Percentiles rank a stretch among this genome's conserved stretches.
Conservation (phyloP, 331 rosid genomes). For the Quercus lobata region DNA sequence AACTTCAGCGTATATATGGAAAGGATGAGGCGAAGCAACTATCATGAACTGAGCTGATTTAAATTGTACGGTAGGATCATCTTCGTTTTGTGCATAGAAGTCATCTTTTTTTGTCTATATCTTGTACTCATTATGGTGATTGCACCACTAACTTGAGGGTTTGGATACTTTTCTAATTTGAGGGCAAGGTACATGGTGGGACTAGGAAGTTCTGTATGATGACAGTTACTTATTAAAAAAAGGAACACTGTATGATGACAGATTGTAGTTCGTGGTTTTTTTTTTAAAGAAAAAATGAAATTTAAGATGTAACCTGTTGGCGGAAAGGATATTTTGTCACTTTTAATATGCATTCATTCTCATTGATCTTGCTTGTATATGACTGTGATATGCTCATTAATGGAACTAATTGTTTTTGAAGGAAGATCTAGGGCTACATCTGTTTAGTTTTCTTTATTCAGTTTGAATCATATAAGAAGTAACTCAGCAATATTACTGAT, state of each 20-base stretch:
- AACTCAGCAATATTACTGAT: neutral
- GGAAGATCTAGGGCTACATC: neutral
- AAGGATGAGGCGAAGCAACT: conserved; percentile 43
- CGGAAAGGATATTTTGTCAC: neutral
- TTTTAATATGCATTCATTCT: neutral
- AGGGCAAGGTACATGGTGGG: conserved; percentile 16
- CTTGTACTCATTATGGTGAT: conserved; percentile 25
- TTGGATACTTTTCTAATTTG: conserved; percentile 23
- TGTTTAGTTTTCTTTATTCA: neutral
- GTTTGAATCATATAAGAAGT: neutral
- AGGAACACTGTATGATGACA: conserved; percentile 5
- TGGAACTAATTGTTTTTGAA: neutral
- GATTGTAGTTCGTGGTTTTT: conserved; percentile 17
- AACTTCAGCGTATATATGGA: conserved; percentile 66
- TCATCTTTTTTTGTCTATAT: conserved; percentile 19
- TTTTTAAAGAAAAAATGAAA: conserved; percentile 17
- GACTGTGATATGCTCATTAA: neutral
- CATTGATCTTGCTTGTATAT: neutral
- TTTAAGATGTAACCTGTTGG: neutral
- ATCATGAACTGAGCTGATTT: conserved; percentile 25
- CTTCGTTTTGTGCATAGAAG: conserved; percentile 33
- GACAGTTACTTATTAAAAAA: neutral
- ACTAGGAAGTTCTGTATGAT: conserved; percentile 11
- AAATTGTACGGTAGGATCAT: conserved; percentile 19
- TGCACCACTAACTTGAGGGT: conserved; percentile 7